Base-by-base conservation (phyloP, 1,284 basidiomycete species). In the Somion occarium region DNA sequence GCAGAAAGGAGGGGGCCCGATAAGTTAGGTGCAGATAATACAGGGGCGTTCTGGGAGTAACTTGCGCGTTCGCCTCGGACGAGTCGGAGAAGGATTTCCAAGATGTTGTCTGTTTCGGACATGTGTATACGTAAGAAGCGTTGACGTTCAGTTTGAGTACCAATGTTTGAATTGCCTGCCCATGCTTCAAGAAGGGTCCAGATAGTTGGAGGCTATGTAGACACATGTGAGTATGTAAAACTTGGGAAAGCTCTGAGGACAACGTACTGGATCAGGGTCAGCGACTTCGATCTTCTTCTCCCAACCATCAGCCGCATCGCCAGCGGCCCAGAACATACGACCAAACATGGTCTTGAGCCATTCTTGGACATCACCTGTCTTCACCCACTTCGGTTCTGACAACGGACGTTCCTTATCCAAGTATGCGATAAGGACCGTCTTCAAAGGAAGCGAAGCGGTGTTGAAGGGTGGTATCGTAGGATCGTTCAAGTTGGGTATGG, bases 371-470 rank as follows among this genome's bases (percentile, higher is more conserved):
- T 95, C 91, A 42, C 95, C 94, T 2, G 88, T 90, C 66, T 92
- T 92, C 43, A 94, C 90, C 96, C 96, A 99, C 65, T 91, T 89
- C 2, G 95, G 91, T 67, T 98, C 94, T 7, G 91, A 93, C 25
- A 98, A 71, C 0, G 95, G 94, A 53, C 88, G 83, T 38, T 82
- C 83, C 52, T 82, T 88, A 68, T 98, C 95, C 51, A 98, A 78
- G 67, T 90, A 80, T 24, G 84, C 79, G 24, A 78, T 63, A 25
- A 91, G 69, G 13, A 75, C 78, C 13, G 83, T 61, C 38, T 77
- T 74, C 13, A 75, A 67, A 20, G 85, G 80, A 27, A 76, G 64
- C 22, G 69, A 61, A 9, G 70, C 70, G 58, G 78, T 81, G 49
- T 74, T 73, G 59, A 91, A 87, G 4, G 83, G 79, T 13, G 89